Evolutionary conservation across 2,329 filamentous ascomycete species (phyloP), one percentile per base, ranked within the genome.

Genomic region (Cordyceps farinosa): DNA sequence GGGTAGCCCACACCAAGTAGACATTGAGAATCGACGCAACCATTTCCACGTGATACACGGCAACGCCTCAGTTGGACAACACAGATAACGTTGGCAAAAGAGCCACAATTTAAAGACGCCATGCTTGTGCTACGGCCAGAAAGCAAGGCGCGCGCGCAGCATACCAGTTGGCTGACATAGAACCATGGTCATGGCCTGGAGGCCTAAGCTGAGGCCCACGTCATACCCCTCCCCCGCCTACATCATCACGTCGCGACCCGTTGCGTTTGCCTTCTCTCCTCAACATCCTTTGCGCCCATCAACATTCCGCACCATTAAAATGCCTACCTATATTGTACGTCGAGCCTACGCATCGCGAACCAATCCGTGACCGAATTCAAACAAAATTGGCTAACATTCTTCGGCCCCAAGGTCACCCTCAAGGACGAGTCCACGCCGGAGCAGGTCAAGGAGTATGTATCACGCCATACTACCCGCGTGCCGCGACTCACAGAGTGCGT

Each of bases 381-480:
- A 5, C 11, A 1, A 42, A 7, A 45, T 9, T n/a, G 10, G 27
- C 27, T 53, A 36, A 42, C 38, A 13, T n/a, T 52, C 5, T 13
- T 11, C 22, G 22, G 4, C 36, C 9, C 61, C 17, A 8, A 97
- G 92, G 86, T 97, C 68, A 92, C 91, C 63, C 85, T 91, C 77
- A 94, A 95, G 78, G 80, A 87, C 47, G 85, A 87, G 66, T 87
- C 89, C 67, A 83, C 85, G 64, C 72, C 80, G 54, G 85, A 87
- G 38, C 81, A 96, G 73, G 81, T 96, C 67, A 79, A 87, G 56
- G 83, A 84, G 89, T 91, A 78, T 69, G 84, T 69, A 57, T 29
- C 40, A 44, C 67, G n/a, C 47, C 42, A 57, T 38, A 5, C 38
- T 42, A 30, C 22, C 50, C 15, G n/a, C 3, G 11, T 30, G 22